Evolutionary conservation across 768 basidiomycete species (phyloP).

Genomic region (Peribolospora baueri): DNA sequence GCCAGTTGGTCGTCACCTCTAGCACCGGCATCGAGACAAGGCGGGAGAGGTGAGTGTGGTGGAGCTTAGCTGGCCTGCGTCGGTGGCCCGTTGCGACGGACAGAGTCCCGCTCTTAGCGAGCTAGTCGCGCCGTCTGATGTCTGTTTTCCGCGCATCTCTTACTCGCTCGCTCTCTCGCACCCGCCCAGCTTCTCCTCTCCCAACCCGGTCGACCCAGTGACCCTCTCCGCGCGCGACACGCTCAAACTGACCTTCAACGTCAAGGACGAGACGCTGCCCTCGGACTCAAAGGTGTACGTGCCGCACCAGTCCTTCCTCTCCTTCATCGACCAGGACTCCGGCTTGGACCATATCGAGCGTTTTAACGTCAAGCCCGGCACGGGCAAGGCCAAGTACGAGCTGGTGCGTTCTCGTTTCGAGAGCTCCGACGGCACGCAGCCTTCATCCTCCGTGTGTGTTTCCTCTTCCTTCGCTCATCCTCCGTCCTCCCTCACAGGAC

Average conservation of each 20-base stretch:
- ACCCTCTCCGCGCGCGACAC: conserved; percentile 2
- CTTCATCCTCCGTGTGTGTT: too few species aligned
- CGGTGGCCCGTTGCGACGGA: neutral
- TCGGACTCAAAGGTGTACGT: neutral
- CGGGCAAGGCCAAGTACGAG: conserved; percentile 7
- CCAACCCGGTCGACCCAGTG: neutral
- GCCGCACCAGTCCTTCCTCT: neutral
- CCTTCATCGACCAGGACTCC: neutral
- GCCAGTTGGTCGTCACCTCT: too few species aligned
- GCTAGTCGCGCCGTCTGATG: too few species aligned
- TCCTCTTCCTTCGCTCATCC: neutral
- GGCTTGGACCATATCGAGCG: neutral
- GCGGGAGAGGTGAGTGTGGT: neutral
- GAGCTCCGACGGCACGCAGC: neutral
- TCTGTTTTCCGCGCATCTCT: conserved; percentile 1
- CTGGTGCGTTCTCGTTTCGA: conserved; percentile 1
- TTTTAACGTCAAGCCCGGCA: conserved; percentile 1
- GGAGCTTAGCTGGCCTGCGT: neutral
- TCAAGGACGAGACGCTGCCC: neutral
- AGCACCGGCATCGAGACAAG: too few species aligned
- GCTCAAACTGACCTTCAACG: conserved; percentile 8
- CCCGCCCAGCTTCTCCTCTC: neutral
- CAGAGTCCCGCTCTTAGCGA: neutral
- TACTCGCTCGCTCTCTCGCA: neutral
- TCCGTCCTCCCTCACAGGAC: conserved; percentile 1